phyloP scores from a whole-genome alignment of 2,329 filamentous ascomycete genomes.

The Arthroderma uncinatum region DNA sequence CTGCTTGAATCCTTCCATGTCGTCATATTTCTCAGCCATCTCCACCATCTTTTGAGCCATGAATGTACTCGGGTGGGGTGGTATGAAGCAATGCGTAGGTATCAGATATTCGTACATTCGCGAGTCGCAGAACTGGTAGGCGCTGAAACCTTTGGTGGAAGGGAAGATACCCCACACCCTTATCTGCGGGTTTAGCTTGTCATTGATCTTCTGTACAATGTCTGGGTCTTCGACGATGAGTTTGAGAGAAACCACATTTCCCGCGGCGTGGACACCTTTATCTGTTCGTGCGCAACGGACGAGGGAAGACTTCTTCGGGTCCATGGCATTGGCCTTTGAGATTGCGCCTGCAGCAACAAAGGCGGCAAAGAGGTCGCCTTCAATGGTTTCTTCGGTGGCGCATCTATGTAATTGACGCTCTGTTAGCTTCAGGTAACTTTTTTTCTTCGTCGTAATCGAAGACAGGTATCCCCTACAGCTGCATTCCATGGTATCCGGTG shows the following conservation, averaged over 20 bases:
- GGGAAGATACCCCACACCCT: slow-evolving; percentile 87
- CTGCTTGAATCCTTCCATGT: slow-evolving; percentile 55
- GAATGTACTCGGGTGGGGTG: slow-evolving; percentile 79
- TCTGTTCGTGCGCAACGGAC: slow-evolving; percentile 91
- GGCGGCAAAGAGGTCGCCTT: slow-evolving; percentile 85
- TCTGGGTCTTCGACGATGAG: slow-evolving; percentile 87
- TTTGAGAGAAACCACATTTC: slow-evolving; percentile 90
- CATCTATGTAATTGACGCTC: slow-evolving; percentile 27
- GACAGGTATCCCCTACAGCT: slow-evolving; percentile 47
- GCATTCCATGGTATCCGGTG: slow-evolving; percentile 94
- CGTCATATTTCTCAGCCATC: slow-evolving; percentile 59
- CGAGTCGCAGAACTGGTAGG: slow-evolving; percentile 89
- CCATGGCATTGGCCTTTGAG: slow-evolving; percentile 90
- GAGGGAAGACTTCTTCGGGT: slow-evolving; percentile 90
- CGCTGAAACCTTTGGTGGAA: slow-evolving; percentile 83
- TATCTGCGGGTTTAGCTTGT: slow-evolving; percentile 73
- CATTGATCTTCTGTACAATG: slow-evolving; percentile 84
- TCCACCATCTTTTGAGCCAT: slow-evolving; percentile 75
- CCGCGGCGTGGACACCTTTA: slow-evolving; percentile 93
- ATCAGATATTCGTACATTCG: slow-evolving; percentile 96
- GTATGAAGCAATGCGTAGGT: slow-evolving; percentile 82
- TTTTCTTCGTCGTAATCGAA: background rate
- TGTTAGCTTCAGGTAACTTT: background rate
- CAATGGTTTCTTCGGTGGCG: slow-evolving; percentile 73
- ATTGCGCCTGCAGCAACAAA: slow-evolving; percentile 88